phyloP scores from a whole-genome alignment of 805 yeast genomes.

The Scheffersomyces ergatensis region DNA sequence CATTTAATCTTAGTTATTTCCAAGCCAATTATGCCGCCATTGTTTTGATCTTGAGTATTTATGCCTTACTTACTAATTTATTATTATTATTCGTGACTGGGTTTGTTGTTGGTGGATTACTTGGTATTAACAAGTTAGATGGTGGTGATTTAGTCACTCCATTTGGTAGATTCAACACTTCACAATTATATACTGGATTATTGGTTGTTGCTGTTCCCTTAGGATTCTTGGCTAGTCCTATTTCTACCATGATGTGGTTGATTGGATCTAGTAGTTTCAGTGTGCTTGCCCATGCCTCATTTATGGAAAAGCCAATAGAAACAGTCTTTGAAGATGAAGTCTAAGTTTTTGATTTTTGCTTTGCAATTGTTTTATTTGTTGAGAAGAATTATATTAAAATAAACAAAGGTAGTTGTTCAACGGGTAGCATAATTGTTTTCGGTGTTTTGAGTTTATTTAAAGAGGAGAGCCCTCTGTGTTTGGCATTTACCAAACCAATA shows the following conservation, averaged over 20 bases:
- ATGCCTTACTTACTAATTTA: slow-evolving; percentile 84
- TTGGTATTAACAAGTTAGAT: slow-evolving; percentile 71
- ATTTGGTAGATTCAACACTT: slow-evolving; percentile 66
- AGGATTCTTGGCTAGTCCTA: slow-evolving; percentile 84
- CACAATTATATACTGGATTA: slow-evolving; percentile 82
- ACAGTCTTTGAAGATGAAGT: slow-evolving; percentile 86
- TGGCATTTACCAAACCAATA: too few relatives aligned
- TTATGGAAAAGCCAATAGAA: slow-evolving; percentile 94
- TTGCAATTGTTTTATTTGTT: too few relatives aligned
- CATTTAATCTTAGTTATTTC: slow-evolving; percentile 83
- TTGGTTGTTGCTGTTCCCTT: slow-evolving; percentile 74
- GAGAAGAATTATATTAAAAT: too few relatives aligned
- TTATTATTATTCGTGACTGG: slow-evolving; percentile 77
- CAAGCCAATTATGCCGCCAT: slow-evolving; percentile 82
- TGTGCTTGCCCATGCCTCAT: slow-evolving; percentile 81
- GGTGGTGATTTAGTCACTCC: slow-evolving; percentile 84
- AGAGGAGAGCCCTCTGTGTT: too few relatives aligned
- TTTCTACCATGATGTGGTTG: slow-evolving; percentile 88
- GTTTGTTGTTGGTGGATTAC: slow-evolving; percentile 70
- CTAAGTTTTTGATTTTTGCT: too few relatives aligned
- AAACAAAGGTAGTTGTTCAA: too few relatives aligned
- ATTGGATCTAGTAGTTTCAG: slow-evolving; percentile 79
- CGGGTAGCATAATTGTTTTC: too few relatives aligned
- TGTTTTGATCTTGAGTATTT: slow-evolving; percentile 68
- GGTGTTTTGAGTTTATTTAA: too few relatives aligned